Base-by-base conservation (phyloP, 306 rosid genomes). In the Acacia acuminata region DNA sequence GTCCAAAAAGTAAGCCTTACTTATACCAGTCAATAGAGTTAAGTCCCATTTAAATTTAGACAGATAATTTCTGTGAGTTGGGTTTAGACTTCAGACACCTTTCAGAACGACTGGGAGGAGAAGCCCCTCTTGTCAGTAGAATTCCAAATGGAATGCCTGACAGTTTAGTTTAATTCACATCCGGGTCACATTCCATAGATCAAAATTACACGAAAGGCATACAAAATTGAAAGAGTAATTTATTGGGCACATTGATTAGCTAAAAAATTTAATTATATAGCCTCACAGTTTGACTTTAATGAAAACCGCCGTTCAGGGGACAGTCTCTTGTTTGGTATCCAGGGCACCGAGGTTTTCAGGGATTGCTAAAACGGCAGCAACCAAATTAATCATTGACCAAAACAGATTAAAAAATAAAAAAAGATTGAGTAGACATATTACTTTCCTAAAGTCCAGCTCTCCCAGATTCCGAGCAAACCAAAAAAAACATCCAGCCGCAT, bases 261-360 rank as follows among this genome's bases (percentile, higher is more conserved):
- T 40, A 53, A 51, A 76, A 44, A n/a, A 7, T 19, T 69, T 7
- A 9, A 55, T 55, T 58, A 16, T 60, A 12, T 38, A 45, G 5
- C 73, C 42, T 17, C 27, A 60, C 15, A 38, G n/a, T 30, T 75
- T 48, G 63, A 50, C 38, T 63, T 63, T 6, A 25, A 27, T 63
- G 34, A 40, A 27, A 63, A 63, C 69, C 20, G 69, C 40, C 10
- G 69, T 43, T 25, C 48, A 64, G 19, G 76, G 65, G 61, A 44
- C 43, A 11, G 16, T 40, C 12, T 53, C 45, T 43, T 64, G n/a
- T 78, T 68, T 48, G 24, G 71, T 64, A 45, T 77, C 48, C 32
- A 73, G 86, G 74, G 71, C 61, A 44, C 79, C 51, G 71, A 61
- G 44, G 63, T 84, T 60, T 69, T 60, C 71, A 51, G 64, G 34